Evolutionary conservation across 495 filamentous ascomycete species (phyloP), one percentile per base, ranked within the genome.

Genomic region (Bryoglossum gracile): DNA sequence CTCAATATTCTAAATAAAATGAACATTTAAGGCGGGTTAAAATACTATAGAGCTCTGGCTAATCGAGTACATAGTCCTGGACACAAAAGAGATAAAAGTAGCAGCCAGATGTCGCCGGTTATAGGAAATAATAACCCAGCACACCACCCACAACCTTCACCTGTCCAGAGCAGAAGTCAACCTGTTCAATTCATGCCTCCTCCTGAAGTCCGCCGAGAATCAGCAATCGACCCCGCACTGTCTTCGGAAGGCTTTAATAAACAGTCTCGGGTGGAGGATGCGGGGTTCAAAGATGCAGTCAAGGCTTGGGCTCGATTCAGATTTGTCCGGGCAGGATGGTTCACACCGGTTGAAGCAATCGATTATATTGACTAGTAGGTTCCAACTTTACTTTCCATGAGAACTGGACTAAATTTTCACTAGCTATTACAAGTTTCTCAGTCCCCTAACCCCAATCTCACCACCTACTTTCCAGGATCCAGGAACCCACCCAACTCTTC

Each of bases 281-380:
- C 65, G 6, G 74, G 74, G n/a, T 75, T 77, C 51, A 62, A 69
- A 26, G 81, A 87, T 51, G 87, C 88, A 4, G 62, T 95, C 44
- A 83, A 81, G 56, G 86, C 86, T 8, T 98, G 92, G 92, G 82
- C 84, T 8, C 77, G 87, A 54, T 82, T 94, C 58, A 80, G 89
- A 46, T 96, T 97, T 63, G 91, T 97, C 16, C 83, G 87, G 42
- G 89, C 87, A 6, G 92, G 92, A 17, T 98, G 92, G 92, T 90
- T 98, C 58, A 95, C 89, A 0, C 87, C 91, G 1, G 78, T 82
- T 55, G 92, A 98, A 64, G 90, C 86, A 1, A 87, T 97, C 62
- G 81, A 78, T 22, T 98, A 96, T 61, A 85, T 98, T 55, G 81
- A 86, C 60, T 97, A 96, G 83, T 92, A 74, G 57, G 77, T 57